These are phyloP conservation scores for Candida germanica DNA, from an alignment of 805 yeast genomes.

Conservation along the genomic window DNA sequence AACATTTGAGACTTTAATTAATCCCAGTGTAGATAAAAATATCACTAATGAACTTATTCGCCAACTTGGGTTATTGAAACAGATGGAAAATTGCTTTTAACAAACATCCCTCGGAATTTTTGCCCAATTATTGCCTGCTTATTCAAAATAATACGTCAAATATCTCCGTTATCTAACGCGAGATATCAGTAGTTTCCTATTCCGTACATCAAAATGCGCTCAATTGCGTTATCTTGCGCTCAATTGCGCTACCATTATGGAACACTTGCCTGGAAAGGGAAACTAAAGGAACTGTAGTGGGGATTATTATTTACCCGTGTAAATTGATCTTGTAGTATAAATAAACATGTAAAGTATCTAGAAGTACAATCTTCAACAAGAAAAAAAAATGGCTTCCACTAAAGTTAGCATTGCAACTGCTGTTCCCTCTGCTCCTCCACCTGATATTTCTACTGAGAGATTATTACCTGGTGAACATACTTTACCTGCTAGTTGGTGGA, in stretches of 20 bases:
- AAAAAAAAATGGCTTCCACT: slow-evolving; percentile 5
- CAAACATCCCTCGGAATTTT: neutral
- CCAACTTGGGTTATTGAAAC: slow-evolving; percentile 24
- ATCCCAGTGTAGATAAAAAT: slow-evolving; percentile 32
- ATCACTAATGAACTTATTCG: slow-evolving; percentile 39
- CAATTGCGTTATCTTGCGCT: no score
- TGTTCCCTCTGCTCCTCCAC: slow-evolving; percentile 23
- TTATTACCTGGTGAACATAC: slow-evolving; percentile 40
- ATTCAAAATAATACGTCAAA: no score
- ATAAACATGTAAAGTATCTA: neutral
- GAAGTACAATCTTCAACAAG: neutral
- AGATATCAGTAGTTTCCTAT: no score
- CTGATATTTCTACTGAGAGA: slow-evolving; percentile 8
- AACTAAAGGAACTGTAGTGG: no score
- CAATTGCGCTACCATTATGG: no score
- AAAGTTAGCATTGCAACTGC: slow-evolving; percentile 6
- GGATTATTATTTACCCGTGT: neutral
- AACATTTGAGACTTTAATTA: slow-evolving; percentile 32
- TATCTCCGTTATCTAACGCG: no score
- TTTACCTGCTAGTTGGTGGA: slow-evolving; percentile 67
- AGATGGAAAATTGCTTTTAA: neutral
- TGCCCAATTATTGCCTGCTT: neutral
- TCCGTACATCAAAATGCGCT: no score
- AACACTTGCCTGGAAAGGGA: no score
- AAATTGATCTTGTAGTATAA: neutral